phyloP scores from a whole-genome alignment of 257 asterid genomes.

The Mitragyna speciosa region DNA sequence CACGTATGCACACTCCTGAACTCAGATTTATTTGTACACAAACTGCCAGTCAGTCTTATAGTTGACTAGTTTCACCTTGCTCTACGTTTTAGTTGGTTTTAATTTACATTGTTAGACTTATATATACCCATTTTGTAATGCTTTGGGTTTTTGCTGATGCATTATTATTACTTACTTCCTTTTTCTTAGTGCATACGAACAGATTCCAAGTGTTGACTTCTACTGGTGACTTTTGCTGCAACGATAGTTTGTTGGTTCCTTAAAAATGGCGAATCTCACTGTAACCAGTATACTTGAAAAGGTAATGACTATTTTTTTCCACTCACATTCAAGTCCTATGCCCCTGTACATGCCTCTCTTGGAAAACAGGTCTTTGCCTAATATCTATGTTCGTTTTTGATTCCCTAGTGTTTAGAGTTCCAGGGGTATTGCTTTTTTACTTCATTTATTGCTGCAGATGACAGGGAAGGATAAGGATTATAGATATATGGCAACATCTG shows the following conservation, averaged over 20 bases:
- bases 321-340: constrained; percentile 1
- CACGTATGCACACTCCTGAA: too few relatives aligned
- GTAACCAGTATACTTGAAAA: constrained; percentile 74
- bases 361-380: not conserved
- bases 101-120: not conserved
- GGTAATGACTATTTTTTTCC: constrained; percentile 39
- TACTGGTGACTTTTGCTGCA: constrained; percentile 23
- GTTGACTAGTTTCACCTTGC: not conserved
- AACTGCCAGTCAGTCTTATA: not conserved
- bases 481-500: constrained; percentile 99
- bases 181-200: not conserved
- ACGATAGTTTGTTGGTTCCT: not conserved
- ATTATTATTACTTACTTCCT: not conserved
- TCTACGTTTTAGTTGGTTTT: not conserved
- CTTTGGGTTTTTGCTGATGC: not conserved
- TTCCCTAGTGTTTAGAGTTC: not conserved
- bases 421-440: constrained; percentile 1
- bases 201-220: constrained; percentile 10
- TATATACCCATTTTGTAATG: not conserved
- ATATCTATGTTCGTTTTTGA: not conserved
- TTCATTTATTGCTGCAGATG: constrained; percentile 60
- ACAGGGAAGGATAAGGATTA: constrained; percentile 97
- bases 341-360: constrained; percentile 2
- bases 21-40: too few relatives aligned
- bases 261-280: constrained; percentile 50